Evolutionary conservation across 306 rosid genomes (phyloP).

Genomic region (Malus sieversii): DNA sequence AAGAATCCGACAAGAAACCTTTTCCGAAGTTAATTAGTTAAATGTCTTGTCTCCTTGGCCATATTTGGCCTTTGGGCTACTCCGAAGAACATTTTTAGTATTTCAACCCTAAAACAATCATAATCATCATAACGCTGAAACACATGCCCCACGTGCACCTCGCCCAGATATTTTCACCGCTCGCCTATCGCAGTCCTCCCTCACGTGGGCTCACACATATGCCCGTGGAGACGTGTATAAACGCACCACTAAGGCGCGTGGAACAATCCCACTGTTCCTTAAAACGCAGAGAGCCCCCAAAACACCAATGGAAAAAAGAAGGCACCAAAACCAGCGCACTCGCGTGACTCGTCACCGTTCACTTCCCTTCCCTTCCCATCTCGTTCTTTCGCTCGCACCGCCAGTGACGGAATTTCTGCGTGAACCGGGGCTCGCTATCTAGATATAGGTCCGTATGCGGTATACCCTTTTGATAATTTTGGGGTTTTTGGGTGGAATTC

Average conservation of each 20-base stretch:
- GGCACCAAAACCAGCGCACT: constrained; percentile 26
- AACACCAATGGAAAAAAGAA: background rate
- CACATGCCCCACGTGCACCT: constrained; percentile 27
- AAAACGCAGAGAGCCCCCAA: background rate
- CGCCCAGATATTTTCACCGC: constrained; percentile 16
- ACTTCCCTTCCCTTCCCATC: background rate
- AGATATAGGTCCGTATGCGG: constrained; percentile 34
- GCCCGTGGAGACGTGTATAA: background rate
- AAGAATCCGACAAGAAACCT: no score
- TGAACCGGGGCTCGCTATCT: constrained; percentile 10
- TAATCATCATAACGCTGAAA: background rate
- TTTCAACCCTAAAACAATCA: background rate
- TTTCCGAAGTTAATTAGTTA: background rate
- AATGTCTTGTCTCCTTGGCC: background rate
- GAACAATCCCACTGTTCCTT: background rate
- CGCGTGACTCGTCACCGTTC: constrained; percentile 32
- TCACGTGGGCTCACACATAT: background rate
- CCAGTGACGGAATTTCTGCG: constrained; percentile 56
- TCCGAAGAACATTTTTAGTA: constrained; percentile 8
- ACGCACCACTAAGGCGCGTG: constrained; percentile 43
- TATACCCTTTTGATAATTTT: constrained; percentile 5
- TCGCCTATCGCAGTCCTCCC: constrained; percentile 19
- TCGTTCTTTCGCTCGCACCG: background rate
- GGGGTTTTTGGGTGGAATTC: background rate
- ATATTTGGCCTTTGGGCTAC: constrained; percentile 1